Base-by-base conservation (phyloP, 495 filamentous ascomycete species). In the Sabuloglossum arenarium region DNA sequence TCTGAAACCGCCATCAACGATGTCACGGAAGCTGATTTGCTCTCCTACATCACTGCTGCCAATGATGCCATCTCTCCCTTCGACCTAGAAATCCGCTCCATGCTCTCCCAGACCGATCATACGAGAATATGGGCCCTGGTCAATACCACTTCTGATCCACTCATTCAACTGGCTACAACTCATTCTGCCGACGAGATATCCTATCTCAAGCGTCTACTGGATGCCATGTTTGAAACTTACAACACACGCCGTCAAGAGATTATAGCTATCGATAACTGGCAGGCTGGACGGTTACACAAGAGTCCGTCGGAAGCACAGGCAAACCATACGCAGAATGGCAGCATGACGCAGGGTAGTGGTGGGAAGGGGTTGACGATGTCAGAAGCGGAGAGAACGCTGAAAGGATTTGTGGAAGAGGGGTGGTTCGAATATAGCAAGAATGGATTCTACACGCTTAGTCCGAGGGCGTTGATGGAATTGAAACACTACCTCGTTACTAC, bases 191-290 rank as follows among this genome's bases (percentile, higher is more conserved):
- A 97, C 57, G 89, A 97, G 69, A 87, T 97, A 34, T 77, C 85
- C 11, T 98, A 84, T 66, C 74, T 97, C 56, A 88, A 93, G 69
- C 72, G 91, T 0, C 64, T 97, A 16, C 79, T 98, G 0, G 90
- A 97, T 66, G 80, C 76, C 59, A 95, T 98, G 81, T 97, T 96
- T 64, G 85, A 88, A 49, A 81, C 74, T 3, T 77, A 88, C 64
- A 96, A 97, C 61, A 87, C 81, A 0, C 69, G 68, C 24, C 69
- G 78, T 1, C 77, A 77, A 57, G 90, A 97, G 67, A 75, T 86
- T 50, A 82, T 94, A 79, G 86, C 83, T 0, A 70, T 95, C 0
- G 80, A 74, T 29, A 73, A 76, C 28, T 86, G 86, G 61, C 78
- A 94, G 63, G 90, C 91, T 3, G 67, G 86, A 34, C 77, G 77